A percentile compares a stretch with the other conserved stretches of the same genome.
Evolutionary conservation across 1,284 basidiomycete genomes (phyloP).

Genomic region (Cutaneotrichosporon sp.): DNA sequence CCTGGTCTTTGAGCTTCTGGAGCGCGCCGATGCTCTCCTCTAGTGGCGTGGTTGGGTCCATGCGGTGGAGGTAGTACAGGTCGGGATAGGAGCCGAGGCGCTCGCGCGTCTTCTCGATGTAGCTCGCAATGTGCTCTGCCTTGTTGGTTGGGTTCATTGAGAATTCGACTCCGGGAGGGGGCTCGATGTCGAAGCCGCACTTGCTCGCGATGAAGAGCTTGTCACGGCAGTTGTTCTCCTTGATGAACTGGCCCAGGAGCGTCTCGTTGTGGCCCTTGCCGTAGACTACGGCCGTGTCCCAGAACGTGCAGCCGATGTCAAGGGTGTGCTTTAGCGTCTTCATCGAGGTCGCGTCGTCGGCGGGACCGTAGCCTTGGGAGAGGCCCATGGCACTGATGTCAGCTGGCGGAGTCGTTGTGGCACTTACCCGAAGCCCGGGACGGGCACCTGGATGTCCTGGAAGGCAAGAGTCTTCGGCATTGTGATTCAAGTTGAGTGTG

Average conservation of each 20-base stretch:
- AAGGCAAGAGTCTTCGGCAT: slow-evolving; percentile 30
- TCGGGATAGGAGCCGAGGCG: slow-evolving; percentile 50
- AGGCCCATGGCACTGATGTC: slow-evolving; percentile 35
- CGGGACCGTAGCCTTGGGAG: slow-evolving; percentile 30
- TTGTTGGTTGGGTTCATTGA: slow-evolving; percentile 31
- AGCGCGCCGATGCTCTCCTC: slow-evolving; percentile 46
- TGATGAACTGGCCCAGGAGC: slow-evolving; percentile 49
- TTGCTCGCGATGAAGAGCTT: slow-evolving; percentile 54
- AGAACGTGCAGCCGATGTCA: slow-evolving; percentile 47
- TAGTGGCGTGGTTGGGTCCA: slow-evolving; percentile 44
- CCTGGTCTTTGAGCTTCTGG: slow-evolving; percentile 49
- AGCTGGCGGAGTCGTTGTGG: not conserved
- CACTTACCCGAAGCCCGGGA: slow-evolving; percentile 41
- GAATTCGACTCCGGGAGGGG: not conserved
- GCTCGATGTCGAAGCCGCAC: slow-evolving; percentile 38
- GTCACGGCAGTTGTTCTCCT: slow-evolving; percentile 37
- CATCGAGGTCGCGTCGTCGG: slow-evolving; percentile 30
- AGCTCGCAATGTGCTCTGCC: slow-evolving; percentile 43
- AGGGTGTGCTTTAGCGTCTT: slow-evolving; percentile 37
- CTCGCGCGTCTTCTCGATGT: slow-evolving; percentile 44
- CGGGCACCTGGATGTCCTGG: slow-evolving; percentile 34
- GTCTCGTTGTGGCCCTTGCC: slow-evolving; percentile 50
- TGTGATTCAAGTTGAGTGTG: not conserved
- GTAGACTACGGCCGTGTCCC: slow-evolving; percentile 46
- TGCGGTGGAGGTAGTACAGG: slow-evolving; percentile 54